A percentile compares a stretch with the other conserved stretches of the same genome.
These are phyloP conservation scores for Balamuthia mandrillaris DNA, from an alignment of 208 protist genomes.

Conservation along the genomic window DNA sequence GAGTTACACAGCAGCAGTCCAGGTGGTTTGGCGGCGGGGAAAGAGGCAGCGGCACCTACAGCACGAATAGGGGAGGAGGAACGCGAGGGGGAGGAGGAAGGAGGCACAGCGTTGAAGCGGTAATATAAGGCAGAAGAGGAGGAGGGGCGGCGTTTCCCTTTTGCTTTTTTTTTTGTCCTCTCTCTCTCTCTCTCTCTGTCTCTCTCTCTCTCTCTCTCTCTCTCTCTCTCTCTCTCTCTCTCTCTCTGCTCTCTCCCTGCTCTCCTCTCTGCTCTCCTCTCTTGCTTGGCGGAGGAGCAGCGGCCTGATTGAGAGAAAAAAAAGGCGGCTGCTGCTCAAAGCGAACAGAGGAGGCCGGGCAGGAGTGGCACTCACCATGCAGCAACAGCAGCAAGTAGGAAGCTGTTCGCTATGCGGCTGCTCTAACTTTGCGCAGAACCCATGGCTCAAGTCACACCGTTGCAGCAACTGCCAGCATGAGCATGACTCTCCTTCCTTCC, in stretches of 20 bases:
- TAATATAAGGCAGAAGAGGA: background rate
- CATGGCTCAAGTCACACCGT: no score
- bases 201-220: background rate
- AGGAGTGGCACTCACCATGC: background rate
- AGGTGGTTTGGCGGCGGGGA: no score
- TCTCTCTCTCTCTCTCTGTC: background rate
- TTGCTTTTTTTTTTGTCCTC: background rate
- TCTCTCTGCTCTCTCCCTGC: background rate
- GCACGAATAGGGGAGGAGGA: no score
- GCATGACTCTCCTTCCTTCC: no score
- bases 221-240: background rate
- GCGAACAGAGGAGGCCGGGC: background rate
- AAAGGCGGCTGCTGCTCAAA: background rate
- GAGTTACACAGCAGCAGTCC: no score
- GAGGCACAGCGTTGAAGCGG: no score
- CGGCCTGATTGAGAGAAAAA: background rate
- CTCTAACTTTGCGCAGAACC: background rate
- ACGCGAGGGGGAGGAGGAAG: no score
- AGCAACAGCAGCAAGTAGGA: background rate
- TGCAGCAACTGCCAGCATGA: no score
- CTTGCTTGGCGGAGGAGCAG: background rate
- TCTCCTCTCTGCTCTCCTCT: background rate
- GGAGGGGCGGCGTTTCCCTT: background rate
- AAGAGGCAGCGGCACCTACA: no score
- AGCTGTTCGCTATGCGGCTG: background rate